Conservation (phyloP, 805 yeast species). For the Clavispora carvajalis region DNA sequence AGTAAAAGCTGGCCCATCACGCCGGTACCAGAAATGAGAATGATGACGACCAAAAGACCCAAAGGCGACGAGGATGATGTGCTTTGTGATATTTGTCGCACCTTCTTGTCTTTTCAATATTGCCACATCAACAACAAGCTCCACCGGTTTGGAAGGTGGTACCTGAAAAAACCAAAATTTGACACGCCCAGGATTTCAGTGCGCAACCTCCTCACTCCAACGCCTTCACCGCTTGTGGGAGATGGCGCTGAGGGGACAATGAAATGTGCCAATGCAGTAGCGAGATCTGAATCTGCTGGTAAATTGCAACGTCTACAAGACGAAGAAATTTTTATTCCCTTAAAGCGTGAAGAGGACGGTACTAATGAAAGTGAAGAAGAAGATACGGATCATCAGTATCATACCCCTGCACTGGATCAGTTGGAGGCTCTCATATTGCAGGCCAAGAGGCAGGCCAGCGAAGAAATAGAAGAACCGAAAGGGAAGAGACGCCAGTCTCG, state of each 20-base stretch:
- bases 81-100: slow-evolving; percentile 45
- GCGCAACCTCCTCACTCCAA: slow-evolving; percentile 32
- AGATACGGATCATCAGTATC: neutral
- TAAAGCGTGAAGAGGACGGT: neutral
- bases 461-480: slow-evolving; percentile 1
- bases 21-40: neutral
- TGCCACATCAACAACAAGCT: slow-evolving; percentile 30
- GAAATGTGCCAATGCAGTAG: slow-evolving; percentile 1
- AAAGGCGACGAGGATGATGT: slow-evolving; percentile 38
- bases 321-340: neutral
- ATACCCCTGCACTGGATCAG: slow-evolving; percentile 8
- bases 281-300: slow-evolving; percentile 8
- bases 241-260: slow-evolving; percentile 4
- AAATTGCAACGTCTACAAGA: slow-evolving; percentile 5
- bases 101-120: slow-evolving; percentile 45
- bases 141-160: slow-evolving; percentile 18
- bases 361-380: neutral
- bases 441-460: slow-evolving; percentile 12
- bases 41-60: slow-evolving; percentile 1
- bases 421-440: slow-evolving; percentile 9
- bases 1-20: neutral
- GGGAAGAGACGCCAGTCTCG: neutral
- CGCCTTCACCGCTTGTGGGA: slow-evolving; percentile 25
- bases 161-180: slow-evolving; percentile 10
- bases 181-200: slow-evolving; percentile 6